These are phyloP conservation scores for Fremontodendron californicum DNA, from an alignment of 345 rosid genomes.

Conservation along the genomic window DNA sequence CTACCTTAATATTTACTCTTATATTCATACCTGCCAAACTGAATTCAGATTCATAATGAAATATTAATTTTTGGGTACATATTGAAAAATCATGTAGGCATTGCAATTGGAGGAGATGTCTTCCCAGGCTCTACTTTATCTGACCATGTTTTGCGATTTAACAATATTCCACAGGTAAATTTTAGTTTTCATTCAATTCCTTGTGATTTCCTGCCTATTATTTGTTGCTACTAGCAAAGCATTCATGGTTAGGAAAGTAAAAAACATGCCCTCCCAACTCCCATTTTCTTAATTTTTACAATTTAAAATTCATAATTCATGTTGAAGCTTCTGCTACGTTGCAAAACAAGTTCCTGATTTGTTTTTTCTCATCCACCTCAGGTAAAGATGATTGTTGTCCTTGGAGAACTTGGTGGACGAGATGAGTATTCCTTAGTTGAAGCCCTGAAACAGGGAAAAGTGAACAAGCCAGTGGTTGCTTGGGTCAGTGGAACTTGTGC, in stretches of 20 bases:
- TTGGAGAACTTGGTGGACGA: slow-evolving; percentile 96
- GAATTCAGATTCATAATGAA: slow-evolving; percentile 11
- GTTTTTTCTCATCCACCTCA: slow-evolving; percentile 24
- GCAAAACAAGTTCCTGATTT: not conserved
- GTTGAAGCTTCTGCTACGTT: not conserved
- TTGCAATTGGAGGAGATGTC: slow-evolving; percentile 98
- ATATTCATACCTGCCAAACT: not conserved
- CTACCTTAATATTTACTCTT: not conserved
- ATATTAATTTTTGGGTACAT: slow-evolving; percentile 2
- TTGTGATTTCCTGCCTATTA: not conserved
- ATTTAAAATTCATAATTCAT: not conserved
- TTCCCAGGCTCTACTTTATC: slow-evolving; percentile 96
- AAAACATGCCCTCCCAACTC: not conserved
- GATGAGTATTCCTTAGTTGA: slow-evolving; percentile 97
- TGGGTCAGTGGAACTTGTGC: slow-evolving; percentile 99
- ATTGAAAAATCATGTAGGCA: slow-evolving; percentile 48
- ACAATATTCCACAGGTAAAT: slow-evolving; percentile 90
- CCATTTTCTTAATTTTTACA: not conserved
- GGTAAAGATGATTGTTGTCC: slow-evolving; percentile 94
- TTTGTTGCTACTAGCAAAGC: not conserved
- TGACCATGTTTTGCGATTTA: slow-evolving; percentile 86
- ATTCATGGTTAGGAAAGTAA: not conserved
- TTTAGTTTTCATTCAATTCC: not conserved
- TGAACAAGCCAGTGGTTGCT: slow-evolving; percentile 91
- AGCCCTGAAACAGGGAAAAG: slow-evolving; percentile 90